Base-by-base conservation (phyloP, 306 rosid species). In the Sophora flavescens region DNA sequence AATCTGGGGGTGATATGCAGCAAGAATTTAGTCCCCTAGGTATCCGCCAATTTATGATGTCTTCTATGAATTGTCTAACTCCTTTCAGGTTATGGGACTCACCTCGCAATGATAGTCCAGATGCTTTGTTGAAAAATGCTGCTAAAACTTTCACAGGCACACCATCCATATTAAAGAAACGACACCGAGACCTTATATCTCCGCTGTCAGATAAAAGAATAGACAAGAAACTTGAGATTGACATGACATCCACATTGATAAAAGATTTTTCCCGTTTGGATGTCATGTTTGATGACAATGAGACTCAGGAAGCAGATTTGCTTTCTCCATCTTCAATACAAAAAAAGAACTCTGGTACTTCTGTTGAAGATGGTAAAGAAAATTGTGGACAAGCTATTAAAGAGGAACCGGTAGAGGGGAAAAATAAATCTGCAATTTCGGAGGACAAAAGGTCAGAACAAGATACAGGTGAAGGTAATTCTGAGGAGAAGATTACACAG, bases 11-110 rank as follows among this genome's bases (percentile, higher is more conserved):
- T 60, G 97, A 96, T 77, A 87, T 88, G 90, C 99, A 89, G 82
- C 99, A 96, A 87, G 99, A 96, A 53, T 96, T 91, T 74, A 96
- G 99, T 81, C 99, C 99, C 8, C 89, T 96, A 2, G 99, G 99
- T 65, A 96, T 96, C 63, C 98, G 99, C 67, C 97, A 87, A 84
- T 88, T 93, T 47, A 88, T 89, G 97, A 88, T 91, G 94, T 84
- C 98, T 62, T 93, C 98, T 70, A 84, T 87, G 91, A 92, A 91
- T 86, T 88, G 93, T 79, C 92, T 89, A 28, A 88, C 98, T 70
- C 98, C 99, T 70, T 89, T 87, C 78, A 96, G 89, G 88, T 75
- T 91, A 77, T 96, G 98, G 97, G 97, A 93, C 68, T 92, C 97
- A 1, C 99, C 99, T 74, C 89, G 68, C 5, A 89, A 83, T 81